Evolutionary conservation across 768 basidiomycete genomes (phyloP).

Genomic region (Macrolepiota fuliginosa): DNA sequence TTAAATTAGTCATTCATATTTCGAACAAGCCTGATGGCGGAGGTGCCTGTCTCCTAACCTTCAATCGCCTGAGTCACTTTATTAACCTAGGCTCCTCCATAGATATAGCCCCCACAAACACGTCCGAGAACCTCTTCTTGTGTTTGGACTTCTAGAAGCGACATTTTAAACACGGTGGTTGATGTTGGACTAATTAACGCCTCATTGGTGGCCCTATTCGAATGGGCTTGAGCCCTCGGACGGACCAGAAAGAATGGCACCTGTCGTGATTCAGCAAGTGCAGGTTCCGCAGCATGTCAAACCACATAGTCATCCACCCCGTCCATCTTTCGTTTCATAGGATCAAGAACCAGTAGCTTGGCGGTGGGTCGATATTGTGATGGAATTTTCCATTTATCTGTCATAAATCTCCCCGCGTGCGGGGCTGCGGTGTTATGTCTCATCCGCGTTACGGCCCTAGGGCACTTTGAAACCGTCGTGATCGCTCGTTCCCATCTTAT

Average conservation of each 20-base stretch:
- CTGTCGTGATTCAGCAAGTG: background rate
- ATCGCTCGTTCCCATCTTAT: slow-evolving; percentile 1
- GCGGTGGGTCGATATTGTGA: background rate
- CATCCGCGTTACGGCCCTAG: background rate
- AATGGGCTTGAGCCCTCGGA: background rate
- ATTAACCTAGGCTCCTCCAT: background rate
- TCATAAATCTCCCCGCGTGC: background rate
- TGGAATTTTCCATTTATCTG: background rate
- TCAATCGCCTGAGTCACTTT: background rate
- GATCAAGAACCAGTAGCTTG: background rate
- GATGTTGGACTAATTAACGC: background rate
- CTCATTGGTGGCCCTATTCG: background rate
- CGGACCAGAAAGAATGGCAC: background rate
- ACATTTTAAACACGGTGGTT: background rate
- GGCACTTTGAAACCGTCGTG: background rate
- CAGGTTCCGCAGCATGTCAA: background rate
- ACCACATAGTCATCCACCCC: background rate
- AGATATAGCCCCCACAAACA: background rate
- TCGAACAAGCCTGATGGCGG: background rate
- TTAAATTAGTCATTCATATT: background rate
- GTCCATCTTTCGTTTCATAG: background rate
- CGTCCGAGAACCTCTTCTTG: background rate
- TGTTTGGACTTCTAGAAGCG: background rate
- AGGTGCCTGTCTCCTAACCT: background rate
- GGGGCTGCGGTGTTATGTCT: background rate